Conservation (phyloP, 2,329 filamentous ascomycete genomes). For the Cercospora beticola region DNA sequence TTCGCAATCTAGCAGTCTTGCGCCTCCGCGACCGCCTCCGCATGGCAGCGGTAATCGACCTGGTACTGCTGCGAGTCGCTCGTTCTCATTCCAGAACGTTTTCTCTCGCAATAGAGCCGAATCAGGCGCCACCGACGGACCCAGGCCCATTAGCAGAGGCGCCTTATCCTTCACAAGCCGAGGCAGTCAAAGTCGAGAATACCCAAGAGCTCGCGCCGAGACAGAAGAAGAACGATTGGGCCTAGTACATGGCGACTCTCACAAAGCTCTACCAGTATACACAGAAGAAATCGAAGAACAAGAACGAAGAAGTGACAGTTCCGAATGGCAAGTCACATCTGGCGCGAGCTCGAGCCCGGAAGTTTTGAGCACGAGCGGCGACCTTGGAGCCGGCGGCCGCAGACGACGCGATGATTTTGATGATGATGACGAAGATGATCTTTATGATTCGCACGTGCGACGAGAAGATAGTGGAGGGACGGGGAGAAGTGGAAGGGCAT, state of each 20-base stretch:
- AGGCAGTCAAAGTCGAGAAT: conserved; percentile 24
- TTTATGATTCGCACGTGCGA: conserved; percentile 16
- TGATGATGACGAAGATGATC: conserved; percentile 14
- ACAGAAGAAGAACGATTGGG: conserved; percentile 42
- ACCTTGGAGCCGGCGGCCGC: conserved; percentile 24
- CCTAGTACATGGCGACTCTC: conserved; percentile 39
- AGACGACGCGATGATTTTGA: conserved; percentile 17
- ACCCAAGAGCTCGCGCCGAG: conserved; percentile 25
- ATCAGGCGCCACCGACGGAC: conserved; percentile 24
- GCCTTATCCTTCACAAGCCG: conserved; percentile 37
- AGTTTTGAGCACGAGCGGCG: conserved; percentile 26
- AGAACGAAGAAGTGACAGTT: conserved; percentile 25
- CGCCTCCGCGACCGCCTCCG: conserved; percentile 59
- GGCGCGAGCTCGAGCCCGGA: conserved; percentile 34
- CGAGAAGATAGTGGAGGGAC: conserved; percentile 8
- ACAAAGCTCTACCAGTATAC: conserved; percentile 21
- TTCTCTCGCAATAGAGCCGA: conserved; percentile 59
- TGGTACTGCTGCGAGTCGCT: conserved; percentile 60
- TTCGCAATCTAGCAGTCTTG: conserved; percentile 46
- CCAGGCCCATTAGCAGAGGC: conserved; percentile 37
- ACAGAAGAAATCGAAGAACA: conserved; percentile 21
- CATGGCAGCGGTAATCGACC: conserved; percentile 36
- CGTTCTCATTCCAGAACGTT: conserved; percentile 91
- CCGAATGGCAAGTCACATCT: conserved; percentile 38
- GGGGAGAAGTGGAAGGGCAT: conserved; percentile 14